Conservation (phyloP, 108 stramenopile species). For the Bacterosira constricta region DNA sequence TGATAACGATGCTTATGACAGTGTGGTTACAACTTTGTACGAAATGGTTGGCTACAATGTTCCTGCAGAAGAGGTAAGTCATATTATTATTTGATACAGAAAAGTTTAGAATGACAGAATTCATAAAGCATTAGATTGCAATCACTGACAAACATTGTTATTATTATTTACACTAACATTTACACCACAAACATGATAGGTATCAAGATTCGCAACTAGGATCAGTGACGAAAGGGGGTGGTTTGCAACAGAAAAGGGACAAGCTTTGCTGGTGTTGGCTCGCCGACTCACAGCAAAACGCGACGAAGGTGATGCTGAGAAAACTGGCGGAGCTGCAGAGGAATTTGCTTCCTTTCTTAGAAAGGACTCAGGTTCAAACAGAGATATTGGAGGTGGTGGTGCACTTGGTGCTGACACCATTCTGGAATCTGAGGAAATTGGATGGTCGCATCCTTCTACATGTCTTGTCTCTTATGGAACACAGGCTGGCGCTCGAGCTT, state of each 20-base stretch:
- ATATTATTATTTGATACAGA: too few relatives aligned
- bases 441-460: conserved; percentile 64
- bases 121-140: too few relatives aligned
- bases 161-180: too few relatives aligned
- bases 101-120: too few relatives aligned
- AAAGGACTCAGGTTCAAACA: conserved; percentile 16
- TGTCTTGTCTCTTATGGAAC: conserved; percentile 18
- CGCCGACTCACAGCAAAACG: conserved; percentile 72
- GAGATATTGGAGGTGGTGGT: conserved; percentile 10
- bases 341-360: not conserved
- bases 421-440: conserved; percentile 57
- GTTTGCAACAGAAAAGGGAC: conserved; percentile 76
- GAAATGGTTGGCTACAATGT: conserved; percentile 90
- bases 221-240: conserved; percentile 71
- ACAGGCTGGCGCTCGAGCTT: conserved; percentile 21
- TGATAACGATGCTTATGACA: conserved; percentile 71
- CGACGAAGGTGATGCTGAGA: conserved; percentile 64
- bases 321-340: conserved; percentile 44
- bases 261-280: conserved; percentile 74
- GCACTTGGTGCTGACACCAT: conserved; percentile 17
- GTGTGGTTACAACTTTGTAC: conserved; percentile 84
- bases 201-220: conserved; percentile 79
- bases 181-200: too few relatives aligned
- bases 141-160: too few relatives aligned
- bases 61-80: conserved; percentile 79